A percentile compares a stretch with the other conserved stretches of the same genome.
These are phyloP conservation scores for Trichocladium antarcticum DNA, from an alignment of 495 filamentous ascomycete genomes.

Conservation along the genomic window DNA sequence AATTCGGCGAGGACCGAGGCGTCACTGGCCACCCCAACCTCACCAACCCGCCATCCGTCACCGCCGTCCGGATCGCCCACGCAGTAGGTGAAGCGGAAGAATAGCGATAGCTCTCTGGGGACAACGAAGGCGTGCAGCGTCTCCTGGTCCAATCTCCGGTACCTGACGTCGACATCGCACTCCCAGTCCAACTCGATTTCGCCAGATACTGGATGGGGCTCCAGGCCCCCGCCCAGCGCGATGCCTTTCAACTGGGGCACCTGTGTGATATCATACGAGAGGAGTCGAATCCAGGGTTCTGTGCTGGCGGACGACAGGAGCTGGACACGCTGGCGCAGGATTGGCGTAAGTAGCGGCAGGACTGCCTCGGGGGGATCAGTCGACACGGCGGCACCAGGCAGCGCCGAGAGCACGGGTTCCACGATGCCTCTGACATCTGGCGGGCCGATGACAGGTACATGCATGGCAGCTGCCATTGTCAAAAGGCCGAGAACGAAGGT, in stretches of 20 bases:
- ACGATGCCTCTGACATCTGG: conserved; percentile 57
- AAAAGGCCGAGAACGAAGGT: neutral
- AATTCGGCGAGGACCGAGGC: conserved; percentile 32
- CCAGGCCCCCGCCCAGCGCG: conserved; percentile 56
- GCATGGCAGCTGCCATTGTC: conserved; percentile 17
- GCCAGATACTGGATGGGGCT: conserved; percentile 85
- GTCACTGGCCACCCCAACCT: conserved; percentile 52
- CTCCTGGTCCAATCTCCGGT: conserved; percentile 71
- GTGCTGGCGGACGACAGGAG: conserved; percentile 54
- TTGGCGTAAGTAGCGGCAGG: conserved; percentile 75
- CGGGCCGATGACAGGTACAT: conserved; percentile 39
- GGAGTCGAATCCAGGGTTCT: conserved; percentile 78
- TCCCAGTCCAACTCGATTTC: conserved; percentile 68
- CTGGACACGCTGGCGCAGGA: conserved; percentile 78
- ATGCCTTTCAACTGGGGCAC: conserved; percentile 55
- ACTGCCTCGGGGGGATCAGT: conserved; percentile 64
- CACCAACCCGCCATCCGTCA: conserved; percentile 73
- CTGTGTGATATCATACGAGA: conserved; percentile 68
- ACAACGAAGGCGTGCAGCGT: conserved; percentile 63
- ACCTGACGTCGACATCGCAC: conserved; percentile 51
- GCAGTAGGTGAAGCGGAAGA: conserved; percentile 43
- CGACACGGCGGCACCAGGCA: conserved; percentile 76
- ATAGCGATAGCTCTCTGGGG: conserved; percentile 44
- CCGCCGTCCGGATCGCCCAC: conserved; percentile 52
- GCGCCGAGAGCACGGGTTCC: conserved; percentile 66